Base-by-base conservation (phyloP, 1,139 yeast species). In the Pichia norvegensis region DNA sequence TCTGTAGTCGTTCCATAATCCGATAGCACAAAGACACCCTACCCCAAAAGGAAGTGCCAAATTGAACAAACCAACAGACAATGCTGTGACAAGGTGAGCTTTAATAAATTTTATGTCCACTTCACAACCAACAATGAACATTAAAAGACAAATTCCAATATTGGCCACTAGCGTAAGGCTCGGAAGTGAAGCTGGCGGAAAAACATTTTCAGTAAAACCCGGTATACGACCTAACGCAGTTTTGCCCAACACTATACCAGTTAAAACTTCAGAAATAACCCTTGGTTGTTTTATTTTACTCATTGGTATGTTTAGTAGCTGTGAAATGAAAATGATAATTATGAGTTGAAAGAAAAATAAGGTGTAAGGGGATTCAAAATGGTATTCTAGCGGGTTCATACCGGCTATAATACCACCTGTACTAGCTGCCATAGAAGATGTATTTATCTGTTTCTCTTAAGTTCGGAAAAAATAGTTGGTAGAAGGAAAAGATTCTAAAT, bases 11-110 rank as follows among this genome's bases (percentile, higher is more conserved):
- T 79, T 66, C 64, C 78, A 83, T 36, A 85, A 61, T 0, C 92
- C 90, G 25, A 73, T 71, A 0, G 94, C 74, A 21, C 84, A 73
- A 6, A 79, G 78, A 59, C 85, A 81, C 0, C 95, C 95, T 41
- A 82, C 69, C 0, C 83, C 92, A 63, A 85, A 85, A 0, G 94
- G 94, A 7, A 84, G 67, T 3, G 83, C 80, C 78, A 85, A 78
- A 52, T 83, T 81, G 45, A 78, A 68, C 19, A 81, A 54, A 2
- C 92, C 92, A 16, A 85, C 90, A 1, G 79, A 66, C 3, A 79
- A 47, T 0, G 94, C 90, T 8, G 76, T 79, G 45, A 67, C 69
- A 38, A 77, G 54, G 60, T 84, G 78, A 49, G 74, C 78, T 53
- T 69, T 73, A 50, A 84, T 76, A 56, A 81, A 82, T 22, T 67